Percentiles rank a stretch among this genome's conserved stretches.
Evolutionary conservation across 2,329 filamentous ascomycete genomes (phyloP).

Genomic region (Graphiopsis chlorocephala): DNA sequence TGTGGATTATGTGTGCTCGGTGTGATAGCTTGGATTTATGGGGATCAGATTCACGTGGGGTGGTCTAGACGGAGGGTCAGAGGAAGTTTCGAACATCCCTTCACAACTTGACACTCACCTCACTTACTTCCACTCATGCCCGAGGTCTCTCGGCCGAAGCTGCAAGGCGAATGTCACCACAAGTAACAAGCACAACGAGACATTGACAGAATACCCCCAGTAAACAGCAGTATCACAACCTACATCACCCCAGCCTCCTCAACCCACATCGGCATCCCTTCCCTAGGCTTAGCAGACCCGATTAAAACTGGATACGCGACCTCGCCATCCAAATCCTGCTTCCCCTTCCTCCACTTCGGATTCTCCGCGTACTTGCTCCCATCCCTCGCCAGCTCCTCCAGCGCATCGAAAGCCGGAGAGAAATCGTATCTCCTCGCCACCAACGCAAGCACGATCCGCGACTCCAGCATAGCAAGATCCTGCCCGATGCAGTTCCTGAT

Average conservation of each 20-base stretch:
- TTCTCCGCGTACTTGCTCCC: slow-evolving; percentile 32
- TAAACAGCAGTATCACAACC: neutral
- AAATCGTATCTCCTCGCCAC: slow-evolving; percentile 51
- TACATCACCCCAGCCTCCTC: neutral
- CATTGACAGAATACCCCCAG: neutral
- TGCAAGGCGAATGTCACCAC: neutral
- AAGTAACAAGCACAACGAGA: neutral
- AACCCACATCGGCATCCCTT: slow-evolving; percentile 30
- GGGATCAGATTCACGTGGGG: neutral
- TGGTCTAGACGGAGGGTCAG: neutral
- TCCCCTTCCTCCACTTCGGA: slow-evolving; percentile 21
- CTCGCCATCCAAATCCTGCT: slow-evolving; percentile 28
- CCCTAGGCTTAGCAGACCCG: slow-evolving; percentile 31
- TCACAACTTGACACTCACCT: neutral
- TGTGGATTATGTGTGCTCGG: neutral
- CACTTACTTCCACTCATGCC: neutral
- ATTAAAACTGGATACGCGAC: slow-evolving; percentile 30
- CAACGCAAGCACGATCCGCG: slow-evolving; percentile 49
- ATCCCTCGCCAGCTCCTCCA: slow-evolving; percentile 31
- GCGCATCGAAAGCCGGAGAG: slow-evolving; percentile 35
- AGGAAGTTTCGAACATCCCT: neutral
- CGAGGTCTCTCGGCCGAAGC: neutral
- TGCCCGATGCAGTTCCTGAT: slow-evolving; percentile 55
- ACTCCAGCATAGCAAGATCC: slow-evolving; percentile 51
- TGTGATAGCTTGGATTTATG: neutral